Percentiles rank a stretch among this genome's conserved stretches.
phyloP scores from a whole-genome alignment of 495 filamentous ascomycete species.

The Tuber umbilicatum region DNA sequence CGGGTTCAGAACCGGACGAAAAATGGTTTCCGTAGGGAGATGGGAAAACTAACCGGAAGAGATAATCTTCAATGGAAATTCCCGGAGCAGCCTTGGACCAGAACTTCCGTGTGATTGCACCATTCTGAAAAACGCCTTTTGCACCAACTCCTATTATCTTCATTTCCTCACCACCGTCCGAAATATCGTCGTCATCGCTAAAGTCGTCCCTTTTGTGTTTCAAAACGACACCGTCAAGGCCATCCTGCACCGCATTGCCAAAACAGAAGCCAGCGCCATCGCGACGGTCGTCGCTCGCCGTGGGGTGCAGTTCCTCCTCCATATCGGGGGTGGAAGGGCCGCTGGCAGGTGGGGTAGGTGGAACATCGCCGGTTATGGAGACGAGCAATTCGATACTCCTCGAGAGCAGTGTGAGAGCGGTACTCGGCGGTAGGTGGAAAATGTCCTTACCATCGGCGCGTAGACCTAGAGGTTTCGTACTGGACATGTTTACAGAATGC shows the following conservation, averaged over 20 bases:
- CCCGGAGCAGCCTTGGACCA: conserved; percentile 78
- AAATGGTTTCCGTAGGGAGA: conserved; percentile 3
- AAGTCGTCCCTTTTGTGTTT: conserved; percentile 34
- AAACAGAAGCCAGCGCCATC: conserved; percentile 37
- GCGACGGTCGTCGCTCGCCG: conserved; percentile 18
- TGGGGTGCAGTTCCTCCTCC: conserved; percentile 43
- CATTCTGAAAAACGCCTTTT: conserved; percentile 62
- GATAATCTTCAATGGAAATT: conserved; percentile 76
- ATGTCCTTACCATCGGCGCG: conserved; percentile 50
- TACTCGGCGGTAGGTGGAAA: conserved; percentile 62
- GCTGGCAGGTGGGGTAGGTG: conserved; percentile 62
- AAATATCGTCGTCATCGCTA: conserved; percentile 35
- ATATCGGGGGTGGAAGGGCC: conserved; percentile 57
- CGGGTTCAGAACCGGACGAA: background rate
- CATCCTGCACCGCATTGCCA: conserved; percentile 27
- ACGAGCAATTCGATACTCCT: conserved; percentile 67
- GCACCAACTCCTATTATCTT: conserved; percentile 55
- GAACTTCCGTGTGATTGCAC: conserved; percentile 80
- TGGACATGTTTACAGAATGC: conserved; percentile 28
- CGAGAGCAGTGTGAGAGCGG: conserved; percentile 73
- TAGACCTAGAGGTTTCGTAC: conserved; percentile 38
- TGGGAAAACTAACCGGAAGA: conserved; percentile 51
- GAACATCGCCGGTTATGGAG: conserved; percentile 61
- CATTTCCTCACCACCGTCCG: conserved; percentile 44
- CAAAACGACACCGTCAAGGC: conserved; percentile 47